Evolutionary conservation across 2,329 filamentous ascomycete genomes (phyloP), one percentile per base, ranked within the genome.

Genomic region (Raffaelea albimanens): DNA sequence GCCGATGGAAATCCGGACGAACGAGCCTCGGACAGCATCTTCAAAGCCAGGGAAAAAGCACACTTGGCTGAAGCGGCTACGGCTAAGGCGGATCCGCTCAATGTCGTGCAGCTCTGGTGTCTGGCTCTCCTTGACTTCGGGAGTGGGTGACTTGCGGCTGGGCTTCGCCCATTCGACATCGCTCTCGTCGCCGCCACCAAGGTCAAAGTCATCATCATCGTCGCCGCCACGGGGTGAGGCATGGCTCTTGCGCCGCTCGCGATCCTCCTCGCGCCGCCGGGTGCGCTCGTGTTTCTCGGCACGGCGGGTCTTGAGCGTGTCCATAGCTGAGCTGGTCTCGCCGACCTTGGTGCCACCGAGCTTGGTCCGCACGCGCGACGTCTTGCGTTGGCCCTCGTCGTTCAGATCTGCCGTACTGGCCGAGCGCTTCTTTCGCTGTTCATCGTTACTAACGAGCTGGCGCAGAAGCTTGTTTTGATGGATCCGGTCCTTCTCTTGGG

Each of bases 1-100:
- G 1, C 90, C 91, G 48, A 96, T 79, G 52, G 83, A 86, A 54
- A 97, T 80, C 45, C 93, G 86, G 34, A 84, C 83, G 62, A 85
- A 98, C 64, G 89, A 94, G 45, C 88, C 88, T 16, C 73, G 80
- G 58, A 96, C 85, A 25, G 85, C 76, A 9, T 85, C 70, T 48
- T 95, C 86, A 56, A 98, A 96, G 4, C 83, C 83, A 11, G 93
- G 93, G 56, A 90, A 91, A 69, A 95, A 95, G 72, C 89, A 96
- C 47, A 95, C 85, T 59, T 91, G 82, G 7, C 85, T 84, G 63
- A 98, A 95, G 59, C 89, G 86, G 55, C 79, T 85, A 52, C 93
- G 80, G 44, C 90, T 87, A 50, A 98, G 78, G 49, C 88, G 81
- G 46, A 91, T 80, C 44, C 87, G 80, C 60, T 97, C 85, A 54